Percentiles rank a stretch among this genome's conserved stretches.
Evolutionary conservation across 140 eudicot genomes (phyloP).

Genomic region (Flaveria floridana): DNA sequence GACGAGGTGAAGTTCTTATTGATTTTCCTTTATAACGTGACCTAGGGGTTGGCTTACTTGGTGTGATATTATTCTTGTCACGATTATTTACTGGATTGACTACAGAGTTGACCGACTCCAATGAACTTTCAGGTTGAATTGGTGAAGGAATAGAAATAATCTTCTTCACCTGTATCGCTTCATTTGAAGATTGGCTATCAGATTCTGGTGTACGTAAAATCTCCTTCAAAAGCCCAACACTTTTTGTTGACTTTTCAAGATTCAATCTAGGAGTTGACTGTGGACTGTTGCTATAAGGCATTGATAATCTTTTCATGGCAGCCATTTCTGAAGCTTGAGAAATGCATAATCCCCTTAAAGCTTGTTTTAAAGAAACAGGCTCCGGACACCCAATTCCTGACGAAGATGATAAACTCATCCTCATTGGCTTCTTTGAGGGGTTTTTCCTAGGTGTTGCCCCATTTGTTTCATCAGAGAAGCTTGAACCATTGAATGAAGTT

Average conservation of each 20-base stretch:
- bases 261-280: slow-evolving; percentile 44
- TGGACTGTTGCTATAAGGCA: slow-evolving; percentile 50
- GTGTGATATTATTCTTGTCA: slow-evolving; percentile 23
- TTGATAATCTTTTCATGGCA: slow-evolving; percentile 59
- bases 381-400: slow-evolving; percentile 78
- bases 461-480: slow-evolving; percentile 46
- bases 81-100: slow-evolving; percentile 34
- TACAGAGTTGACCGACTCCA: slow-evolving; percentile 37
- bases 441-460: slow-evolving; percentile 51
- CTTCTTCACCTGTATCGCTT: slow-evolving; percentile 36
- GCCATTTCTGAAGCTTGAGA: slow-evolving; percentile 99
- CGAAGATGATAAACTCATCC: slow-evolving; percentile 48
- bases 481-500: slow-evolving; percentile 52
- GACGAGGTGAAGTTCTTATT: slow-evolving; percentile 44
- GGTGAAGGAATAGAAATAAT: slow-evolving; percentile 30
- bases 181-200: slow-evolving; percentile 33
- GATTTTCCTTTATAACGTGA: slow-evolving; percentile 52
- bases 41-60: slow-evolving; percentile 48
- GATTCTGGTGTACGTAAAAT: slow-evolving; percentile 34
- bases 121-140: slow-evolving; percentile 24
- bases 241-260: slow-evolving; percentile 27
- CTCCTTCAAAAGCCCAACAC: slow-evolving; percentile 32
- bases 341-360: slow-evolving; percentile 83
- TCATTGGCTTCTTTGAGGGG: slow-evolving; percentile 69
- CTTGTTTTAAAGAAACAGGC: slow-evolving; percentile 82